These are phyloP conservation scores for Rhynchosporium secalis DNA, from an alignment of 2,329 filamentous ascomycete species.

Conservation along the genomic window DNA sequence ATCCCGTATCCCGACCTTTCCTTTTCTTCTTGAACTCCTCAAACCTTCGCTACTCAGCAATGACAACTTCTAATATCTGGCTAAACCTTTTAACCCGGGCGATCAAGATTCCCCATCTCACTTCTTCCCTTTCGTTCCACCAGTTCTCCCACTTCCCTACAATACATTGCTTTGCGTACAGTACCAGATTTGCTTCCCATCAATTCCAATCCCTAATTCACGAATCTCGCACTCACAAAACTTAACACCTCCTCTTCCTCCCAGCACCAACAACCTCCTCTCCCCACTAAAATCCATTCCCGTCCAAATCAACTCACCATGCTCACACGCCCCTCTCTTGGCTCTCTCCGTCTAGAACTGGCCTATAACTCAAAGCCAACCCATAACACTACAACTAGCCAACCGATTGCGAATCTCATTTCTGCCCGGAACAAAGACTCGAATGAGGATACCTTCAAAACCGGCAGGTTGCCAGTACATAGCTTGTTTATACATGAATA, in stretches of 20 bases:
- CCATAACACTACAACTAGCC: conserved; percentile 19
- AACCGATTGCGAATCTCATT: conserved; percentile 25
- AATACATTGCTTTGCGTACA: too few relatives aligned
- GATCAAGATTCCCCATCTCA: too few relatives aligned
- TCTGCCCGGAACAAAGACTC: conserved; percentile 18
- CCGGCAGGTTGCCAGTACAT: conserved; percentile 28
- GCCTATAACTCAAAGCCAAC: conserved; percentile 26
- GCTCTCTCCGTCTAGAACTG: conserved; percentile 23
- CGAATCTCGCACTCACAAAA: conserved; percentile 18
- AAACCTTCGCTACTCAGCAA: too few relatives aligned
- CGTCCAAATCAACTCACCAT: conserved; percentile 30
- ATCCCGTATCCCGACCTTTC: too few relatives aligned
- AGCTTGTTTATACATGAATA: conserved; percentile 24
- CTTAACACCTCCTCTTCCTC: too few relatives aligned
- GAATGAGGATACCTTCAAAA: conserved; percentile 16
- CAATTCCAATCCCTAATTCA: background rate
- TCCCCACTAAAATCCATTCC: conserved; percentile 30
- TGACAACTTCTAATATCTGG: too few relatives aligned
- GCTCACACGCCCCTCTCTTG: conserved; percentile 25
- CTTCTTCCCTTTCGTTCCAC: too few relatives aligned
- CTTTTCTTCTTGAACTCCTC: too few relatives aligned
- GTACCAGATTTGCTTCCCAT: background rate
- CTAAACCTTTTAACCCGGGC: too few relatives aligned
- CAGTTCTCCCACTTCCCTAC: too few relatives aligned
- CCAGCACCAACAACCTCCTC: too few relatives aligned